phyloP scores from a whole-genome alignment of 495 filamentous ascomycete species.

The Penicillium coffeae region DNA sequence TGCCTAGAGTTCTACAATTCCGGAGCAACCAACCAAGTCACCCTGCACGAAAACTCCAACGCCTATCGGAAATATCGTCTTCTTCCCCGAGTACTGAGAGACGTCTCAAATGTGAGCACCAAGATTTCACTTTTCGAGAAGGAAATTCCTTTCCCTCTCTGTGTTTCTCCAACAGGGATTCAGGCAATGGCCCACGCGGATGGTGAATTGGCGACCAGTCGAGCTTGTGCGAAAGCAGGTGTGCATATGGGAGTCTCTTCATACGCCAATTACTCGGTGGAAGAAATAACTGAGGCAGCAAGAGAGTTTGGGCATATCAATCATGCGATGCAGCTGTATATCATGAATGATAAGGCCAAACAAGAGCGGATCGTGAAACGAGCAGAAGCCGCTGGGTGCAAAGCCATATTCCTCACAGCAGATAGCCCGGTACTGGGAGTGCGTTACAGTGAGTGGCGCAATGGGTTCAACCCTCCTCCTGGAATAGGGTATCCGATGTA shows the following conservation, averaged over 20 bases:
- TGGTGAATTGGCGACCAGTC: slow-evolving; percentile 62
- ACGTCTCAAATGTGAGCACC: slow-evolving; percentile 47
- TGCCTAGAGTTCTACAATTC: slow-evolving; percentile 50
- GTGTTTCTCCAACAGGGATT: slow-evolving; percentile 62
- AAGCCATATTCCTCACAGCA: slow-evolving; percentile 71
- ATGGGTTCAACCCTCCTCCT: slow-evolving; percentile 32
- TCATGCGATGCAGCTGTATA: slow-evolving; percentile 67
- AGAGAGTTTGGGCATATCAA: slow-evolving; percentile 38
- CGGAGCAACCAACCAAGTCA: slow-evolving; percentile 43
- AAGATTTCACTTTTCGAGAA: slow-evolving; percentile 38
- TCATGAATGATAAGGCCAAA: slow-evolving; percentile 61
- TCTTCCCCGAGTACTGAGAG: slow-evolving; percentile 46
- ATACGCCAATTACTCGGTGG: slow-evolving; percentile 36
- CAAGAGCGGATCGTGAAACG: slow-evolving; percentile 48
- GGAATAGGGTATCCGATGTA: slow-evolving; percentile 34
- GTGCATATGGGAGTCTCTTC: slow-evolving; percentile 55
- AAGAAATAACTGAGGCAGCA: slow-evolving; percentile 55
- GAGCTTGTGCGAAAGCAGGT: slow-evolving; percentile 47
- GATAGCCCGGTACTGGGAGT: slow-evolving; percentile 77
- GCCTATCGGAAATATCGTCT: slow-evolving; percentile 46
- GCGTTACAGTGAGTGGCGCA: slow-evolving; percentile 39
- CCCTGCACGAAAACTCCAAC: slow-evolving; percentile 40
- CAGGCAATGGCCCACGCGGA: slow-evolving; percentile 60
- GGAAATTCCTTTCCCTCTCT: slow-evolving; percentile 27
- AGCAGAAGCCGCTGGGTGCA: slow-evolving; percentile 44